Evolutionary conservation across 305 asterid species (phyloP).

Genomic region (Stenogyne calaminthoides): DNA sequence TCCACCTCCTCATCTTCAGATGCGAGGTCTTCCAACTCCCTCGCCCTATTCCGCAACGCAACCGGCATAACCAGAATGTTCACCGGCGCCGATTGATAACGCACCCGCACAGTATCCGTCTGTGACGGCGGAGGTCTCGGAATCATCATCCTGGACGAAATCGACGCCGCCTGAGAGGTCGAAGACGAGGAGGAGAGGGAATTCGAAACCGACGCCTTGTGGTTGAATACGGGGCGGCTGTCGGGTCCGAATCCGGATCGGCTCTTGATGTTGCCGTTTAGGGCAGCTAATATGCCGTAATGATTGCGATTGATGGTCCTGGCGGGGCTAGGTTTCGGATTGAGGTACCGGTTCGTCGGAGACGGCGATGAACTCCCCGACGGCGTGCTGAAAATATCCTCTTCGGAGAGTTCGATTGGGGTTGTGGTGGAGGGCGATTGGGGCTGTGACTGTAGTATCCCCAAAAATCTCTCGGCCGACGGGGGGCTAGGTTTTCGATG

Average conservation of each 20-base stretch:
- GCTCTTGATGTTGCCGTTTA: constrained; percentile 27
- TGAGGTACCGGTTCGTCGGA: constrained; percentile 25
- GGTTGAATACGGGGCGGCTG: constrained; percentile 55
- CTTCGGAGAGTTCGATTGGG: constrained; percentile 49
- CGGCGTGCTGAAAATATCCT: constrained; percentile 48
- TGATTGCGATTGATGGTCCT: constrained; percentile 10
- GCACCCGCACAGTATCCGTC: constrained; percentile 26
- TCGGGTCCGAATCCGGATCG: constrained; percentile 42
- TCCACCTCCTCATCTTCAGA: constrained; percentile 37
- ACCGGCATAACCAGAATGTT: constrained; percentile 55
- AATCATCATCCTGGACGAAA: constrained; percentile 45
- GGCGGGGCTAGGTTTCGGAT: constrained; percentile 10
- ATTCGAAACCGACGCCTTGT: constrained; percentile 49
- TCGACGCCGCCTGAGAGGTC: constrained; percentile 36
- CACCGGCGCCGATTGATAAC: constrained; percentile 66
- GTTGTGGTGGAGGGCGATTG: constrained; percentile 29
- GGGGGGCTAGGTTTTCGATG: constrained; percentile 33
- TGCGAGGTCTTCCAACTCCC: constrained; percentile 39
- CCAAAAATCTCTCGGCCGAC: constrained; percentile 45
- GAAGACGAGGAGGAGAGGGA: constrained; percentile 44
- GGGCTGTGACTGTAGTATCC: constrained; percentile 34
- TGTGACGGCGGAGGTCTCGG: constrained; percentile 49
- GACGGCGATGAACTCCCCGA: constrained; percentile 37
- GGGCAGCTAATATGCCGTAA: constrained; percentile 51
- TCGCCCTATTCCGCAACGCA: constrained; percentile 35